These are phyloP conservation scores for Paecilomyces variotii DNA, from an alignment of 2,329 filamentous ascomycete genomes.

Conservation along the genomic window DNA sequence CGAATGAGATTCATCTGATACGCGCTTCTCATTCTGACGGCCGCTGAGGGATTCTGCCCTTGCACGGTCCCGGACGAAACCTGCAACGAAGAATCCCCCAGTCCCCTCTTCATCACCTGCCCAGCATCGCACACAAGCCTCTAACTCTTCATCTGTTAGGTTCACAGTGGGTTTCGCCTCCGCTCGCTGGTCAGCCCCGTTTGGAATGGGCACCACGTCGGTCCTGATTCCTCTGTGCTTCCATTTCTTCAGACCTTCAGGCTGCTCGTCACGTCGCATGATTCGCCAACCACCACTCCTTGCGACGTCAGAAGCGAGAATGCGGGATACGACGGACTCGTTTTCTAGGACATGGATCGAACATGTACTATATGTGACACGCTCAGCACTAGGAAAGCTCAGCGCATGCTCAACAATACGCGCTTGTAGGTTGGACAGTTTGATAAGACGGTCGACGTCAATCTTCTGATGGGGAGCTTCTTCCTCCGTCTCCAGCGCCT, in stretches of 20 bases:
- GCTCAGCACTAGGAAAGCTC: slow-evolving; percentile 63
- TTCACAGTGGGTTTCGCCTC: slow-evolving; percentile 13
- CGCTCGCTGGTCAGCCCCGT: not conserved
- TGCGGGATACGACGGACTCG: slow-evolving; percentile 69
- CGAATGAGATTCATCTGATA: not conserved
- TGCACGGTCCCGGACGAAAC: slow-evolving; percentile 59
- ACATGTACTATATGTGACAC: slow-evolving; percentile 89
- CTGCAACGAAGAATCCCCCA: slow-evolving; percentile 95
- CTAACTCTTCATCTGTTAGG: slow-evolving; percentile 44
- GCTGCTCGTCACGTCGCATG: slow-evolving; percentile 63
- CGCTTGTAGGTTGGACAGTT: slow-evolving; percentile 74
- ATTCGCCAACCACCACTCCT: slow-evolving; percentile 66
- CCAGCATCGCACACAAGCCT: slow-evolving; percentile 73
- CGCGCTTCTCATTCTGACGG: slow-evolving; percentile 4
- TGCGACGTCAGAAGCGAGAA: slow-evolving; percentile 61
- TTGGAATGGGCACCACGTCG: slow-evolving; percentile 18
- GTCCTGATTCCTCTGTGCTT: slow-evolving; percentile 53
- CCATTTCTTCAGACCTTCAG: slow-evolving; percentile 70
- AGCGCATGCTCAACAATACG: slow-evolving; percentile 78
- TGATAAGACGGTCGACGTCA: slow-evolving; percentile 57
- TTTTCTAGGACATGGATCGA: slow-evolving; percentile 84
- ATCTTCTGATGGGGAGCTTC: slow-evolving; percentile 38
- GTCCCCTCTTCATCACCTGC: slow-evolving; percentile 74
- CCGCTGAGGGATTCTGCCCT: not conserved
- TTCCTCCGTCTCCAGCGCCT: slow-evolving; percentile 23